phyloP scores from a whole-genome alignment of 331 rosid genomes.

The Arachis monticola region DNA sequence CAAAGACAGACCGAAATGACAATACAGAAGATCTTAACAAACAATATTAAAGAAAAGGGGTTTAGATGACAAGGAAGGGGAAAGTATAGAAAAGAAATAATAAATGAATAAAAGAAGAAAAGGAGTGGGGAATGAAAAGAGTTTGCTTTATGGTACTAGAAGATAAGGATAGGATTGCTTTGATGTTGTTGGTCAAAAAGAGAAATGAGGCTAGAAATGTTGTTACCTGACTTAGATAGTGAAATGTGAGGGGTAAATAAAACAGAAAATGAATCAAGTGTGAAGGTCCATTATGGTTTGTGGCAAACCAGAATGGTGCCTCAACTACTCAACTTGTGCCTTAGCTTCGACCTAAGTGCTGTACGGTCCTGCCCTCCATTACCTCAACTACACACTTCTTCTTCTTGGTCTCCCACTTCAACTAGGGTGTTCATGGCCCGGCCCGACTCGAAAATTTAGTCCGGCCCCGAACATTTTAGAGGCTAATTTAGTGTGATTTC shows the following conservation, averaged over 20 bases:
- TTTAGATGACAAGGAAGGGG: conserved; percentile 5
- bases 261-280: not conserved
- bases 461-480: no score
- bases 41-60: not conserved
- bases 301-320: no score
- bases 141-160: conserved; percentile 28
- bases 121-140: not conserved
- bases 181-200: conserved; percentile 39
- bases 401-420: no score
- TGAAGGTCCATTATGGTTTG: not conserved
- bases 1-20: conserved; percentile 24
- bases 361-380: no score
- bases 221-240: conserved; percentile 19
- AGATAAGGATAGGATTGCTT: conserved; percentile 31
- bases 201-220: not conserved
- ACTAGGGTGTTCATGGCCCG: no score
- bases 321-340: no score
- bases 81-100: no score
- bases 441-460: no score
- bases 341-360: no score
- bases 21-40: not conserved
- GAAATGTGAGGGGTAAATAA: not conserved
- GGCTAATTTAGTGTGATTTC: no score
- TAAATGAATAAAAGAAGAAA: not conserved
- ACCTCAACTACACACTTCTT: no score